These are phyloP conservation scores for Talaromyces sp. DNA, from an alignment of 2,329 filamentous ascomycete genomes.

Conservation along the genomic window DNA sequence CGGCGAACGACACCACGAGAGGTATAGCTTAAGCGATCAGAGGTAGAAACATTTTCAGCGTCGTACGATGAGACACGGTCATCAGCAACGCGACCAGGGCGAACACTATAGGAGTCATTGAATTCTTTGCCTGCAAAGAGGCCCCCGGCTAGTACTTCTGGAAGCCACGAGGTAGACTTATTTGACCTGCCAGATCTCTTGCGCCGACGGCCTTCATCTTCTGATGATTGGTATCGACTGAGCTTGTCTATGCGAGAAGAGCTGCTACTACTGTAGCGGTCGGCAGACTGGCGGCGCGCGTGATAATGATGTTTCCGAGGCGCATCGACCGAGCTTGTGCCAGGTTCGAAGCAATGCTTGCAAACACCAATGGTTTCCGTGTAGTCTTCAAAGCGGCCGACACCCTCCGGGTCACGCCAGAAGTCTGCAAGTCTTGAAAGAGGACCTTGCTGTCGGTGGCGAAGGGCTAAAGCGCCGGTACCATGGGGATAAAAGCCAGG, in stretches of 20 bases:
- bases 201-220: conserved; percentile 51
- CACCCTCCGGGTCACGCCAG: conserved; percentile 67
- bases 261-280: conserved; percentile 43
- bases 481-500: conserved; percentile 36
- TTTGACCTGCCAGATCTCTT: conserved; percentile 42
- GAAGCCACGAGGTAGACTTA: conserved; percentile 53
- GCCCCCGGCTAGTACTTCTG: conserved; percentile 57
- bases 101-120: conserved; percentile 63
- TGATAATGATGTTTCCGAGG: conserved; percentile 64
- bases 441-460: conserved; percentile 59
- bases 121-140: conserved; percentile 59
- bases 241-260: conserved; percentile 59
- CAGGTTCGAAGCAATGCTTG: conserved; percentile 66
- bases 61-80: conserved; percentile 31
- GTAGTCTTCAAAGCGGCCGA: conserved; percentile 67
- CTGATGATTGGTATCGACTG: conserved; percentile 59
- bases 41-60: conserved; percentile 30
- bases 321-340: conserved; percentile 58
- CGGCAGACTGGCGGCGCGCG: conserved; percentile 47
- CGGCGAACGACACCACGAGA: conserved; percentile 45
- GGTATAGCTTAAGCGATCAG: conserved; percentile 44
- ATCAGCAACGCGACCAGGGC: conserved; percentile 51
- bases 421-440: conserved; percentile 60
- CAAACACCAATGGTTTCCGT: conserved; percentile 69
- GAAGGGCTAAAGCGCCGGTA: conserved; percentile 48